phyloP scores from a whole-genome alignment of 2,329 filamentous ascomycete species.

The Pseudogymnoascus sp. region DNA sequence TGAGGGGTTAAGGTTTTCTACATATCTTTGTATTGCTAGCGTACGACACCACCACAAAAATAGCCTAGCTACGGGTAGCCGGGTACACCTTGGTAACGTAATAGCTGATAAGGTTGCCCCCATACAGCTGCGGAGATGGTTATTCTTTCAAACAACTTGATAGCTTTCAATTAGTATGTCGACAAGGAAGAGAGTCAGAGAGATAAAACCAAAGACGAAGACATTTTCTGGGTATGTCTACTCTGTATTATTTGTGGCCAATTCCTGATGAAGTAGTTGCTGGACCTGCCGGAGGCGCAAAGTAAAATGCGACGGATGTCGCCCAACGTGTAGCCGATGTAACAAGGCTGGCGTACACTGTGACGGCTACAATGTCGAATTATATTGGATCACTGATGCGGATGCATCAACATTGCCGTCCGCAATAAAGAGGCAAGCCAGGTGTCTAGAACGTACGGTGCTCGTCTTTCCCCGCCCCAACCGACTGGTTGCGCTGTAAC shows the following conservation, averaged over 20 bases:
- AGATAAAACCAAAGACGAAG: not conserved
- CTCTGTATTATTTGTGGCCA: not conserved
- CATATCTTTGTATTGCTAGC: not conserved
- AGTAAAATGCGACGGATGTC: slow-evolving; percentile 14
- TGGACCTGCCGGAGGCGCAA: slow-evolving; percentile 12
- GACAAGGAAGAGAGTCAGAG: not conserved
- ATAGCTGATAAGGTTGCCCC: not conserved
- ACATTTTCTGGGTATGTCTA: not conserved
- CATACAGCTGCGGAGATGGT: not conserved
- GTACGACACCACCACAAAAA: not conserved
- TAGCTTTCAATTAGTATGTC: not conserved
- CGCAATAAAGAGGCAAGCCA: not conserved
- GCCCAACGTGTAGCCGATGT: slow-evolving; percentile 11
- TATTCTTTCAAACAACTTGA: not conserved
- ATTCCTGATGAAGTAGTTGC: slow-evolving; percentile 1
- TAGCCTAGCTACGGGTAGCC: not conserved
- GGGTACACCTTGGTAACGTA: not conserved
- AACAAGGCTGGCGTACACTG: slow-evolving; percentile 13
- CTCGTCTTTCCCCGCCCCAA: not conserved
- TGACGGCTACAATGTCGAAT: slow-evolving; percentile 9
- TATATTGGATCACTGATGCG: not conserved
- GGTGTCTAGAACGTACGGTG: not conserved
- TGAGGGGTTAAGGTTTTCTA: not conserved
- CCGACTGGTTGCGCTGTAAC: not conserved
- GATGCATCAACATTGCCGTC: not conserved